Evolutionary conservation across 805 yeast genomes (phyloP), one percentile per base, ranked within the genome.

Genomic region (Candida sphagnicola): DNA sequence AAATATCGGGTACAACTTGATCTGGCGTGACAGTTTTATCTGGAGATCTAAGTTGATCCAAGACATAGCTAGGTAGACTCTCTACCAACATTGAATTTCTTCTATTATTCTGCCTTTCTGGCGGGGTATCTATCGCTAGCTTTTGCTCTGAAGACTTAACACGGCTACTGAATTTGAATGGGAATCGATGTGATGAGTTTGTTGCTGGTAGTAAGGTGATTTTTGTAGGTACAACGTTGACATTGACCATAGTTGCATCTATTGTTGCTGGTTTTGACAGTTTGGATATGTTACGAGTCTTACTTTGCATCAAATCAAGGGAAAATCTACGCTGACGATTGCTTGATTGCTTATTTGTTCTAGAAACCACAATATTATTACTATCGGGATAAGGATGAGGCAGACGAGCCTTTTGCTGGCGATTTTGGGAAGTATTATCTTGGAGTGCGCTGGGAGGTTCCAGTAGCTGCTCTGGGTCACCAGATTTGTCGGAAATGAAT

Each of bases 41-140:
- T 13, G 29, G 29, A 12, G 6, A 5, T 26, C 15, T 26, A 10
- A 26, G 5, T 13, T 26, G 29, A n/a, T 26, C 29, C 15, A 26
- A 26, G 23, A 67, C 66, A 39, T 67, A 67, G 10, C 40, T 24
- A 1, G 74, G 74, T 8, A 67, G 49, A 28, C 49, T 55, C 25
- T 61, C 65, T 2, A 62, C 67, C 16, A 67, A 67, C 30, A 67
- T 31, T 4, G 72, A 66, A 18, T 44, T 40, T 31, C 72, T 47
- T 44, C 67, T 47, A 11, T 38, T 28, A 16, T 39, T 24, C 34
- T 35, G n/a, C 14, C 33, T 28, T 29, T 25, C 5, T 29, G 21
- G 37, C 18, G 5, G 42, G 18, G 23, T 26, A 28, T 5, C 33
- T 13, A 1, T 18, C 30, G 16, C 4, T 30, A n/a, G n/a, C n/a